Evolutionary conservation across 2,329 filamentous ascomycete species (phyloP).

Genomic region (Zymoseptoria ardabiliae): DNA sequence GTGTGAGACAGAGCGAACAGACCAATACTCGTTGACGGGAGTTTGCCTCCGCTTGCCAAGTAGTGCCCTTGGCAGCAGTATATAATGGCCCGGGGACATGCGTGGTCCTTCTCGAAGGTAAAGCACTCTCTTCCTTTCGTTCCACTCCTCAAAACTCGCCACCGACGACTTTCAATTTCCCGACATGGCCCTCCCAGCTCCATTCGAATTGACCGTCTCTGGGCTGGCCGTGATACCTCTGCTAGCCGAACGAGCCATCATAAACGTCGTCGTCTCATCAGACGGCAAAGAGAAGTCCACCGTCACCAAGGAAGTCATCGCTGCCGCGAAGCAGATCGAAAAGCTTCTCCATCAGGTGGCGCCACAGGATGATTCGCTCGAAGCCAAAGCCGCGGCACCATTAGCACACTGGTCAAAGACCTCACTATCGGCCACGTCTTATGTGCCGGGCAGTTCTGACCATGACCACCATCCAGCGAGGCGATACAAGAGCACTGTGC

Average conservation of each 20-base stretch:
- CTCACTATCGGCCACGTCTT: slow-evolving; percentile 13
- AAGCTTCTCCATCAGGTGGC: slow-evolving; percentile 11
- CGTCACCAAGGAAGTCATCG: slow-evolving; percentile 19
- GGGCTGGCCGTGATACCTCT: slow-evolving; percentile 17
- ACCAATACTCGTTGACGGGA: background rate
- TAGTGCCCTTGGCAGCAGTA: background rate
- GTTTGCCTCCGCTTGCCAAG: background rate
- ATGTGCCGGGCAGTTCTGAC: slow-evolving; percentile 9
- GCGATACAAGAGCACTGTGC: slow-evolving; percentile 12
- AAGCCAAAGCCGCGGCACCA: slow-evolving; percentile 11
- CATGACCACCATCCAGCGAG: slow-evolving; percentile 4
- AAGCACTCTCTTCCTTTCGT: background rate
- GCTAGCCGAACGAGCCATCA: slow-evolving; percentile 17
- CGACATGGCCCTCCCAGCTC: background rate
- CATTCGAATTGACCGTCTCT: slow-evolving; percentile 14
- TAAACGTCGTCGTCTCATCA: slow-evolving; percentile 17
- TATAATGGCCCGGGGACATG: background rate
- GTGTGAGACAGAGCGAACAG: background rate
- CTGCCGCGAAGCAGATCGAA: slow-evolving; percentile 18
- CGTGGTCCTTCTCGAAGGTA: background rate
- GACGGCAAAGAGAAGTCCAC: slow-evolving; percentile 15
- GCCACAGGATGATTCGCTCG: slow-evolving; percentile 7
- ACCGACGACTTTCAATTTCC: background rate
- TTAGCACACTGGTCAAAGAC: slow-evolving; percentile 21
- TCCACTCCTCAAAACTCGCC: background rate